Evolutionary conservation across 306 rosid genomes (phyloP), one percentile per base, ranked within the genome.

Genomic region (Citrullus colocynthis): DNA sequence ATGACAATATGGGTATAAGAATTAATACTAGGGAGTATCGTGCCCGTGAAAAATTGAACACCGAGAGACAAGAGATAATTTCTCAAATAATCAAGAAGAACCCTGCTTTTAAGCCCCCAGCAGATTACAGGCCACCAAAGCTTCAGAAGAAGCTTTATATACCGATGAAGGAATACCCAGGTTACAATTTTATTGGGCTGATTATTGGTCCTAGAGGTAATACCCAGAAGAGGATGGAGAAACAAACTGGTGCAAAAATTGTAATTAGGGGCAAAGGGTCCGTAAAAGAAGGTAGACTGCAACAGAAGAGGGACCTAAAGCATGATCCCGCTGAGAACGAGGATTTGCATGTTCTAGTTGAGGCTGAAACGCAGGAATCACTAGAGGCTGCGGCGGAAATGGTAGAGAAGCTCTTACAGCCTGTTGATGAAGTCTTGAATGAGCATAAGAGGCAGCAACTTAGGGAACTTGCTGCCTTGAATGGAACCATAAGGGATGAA

Each of bases 361-460:
- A 95, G 93, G 99, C 99, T 0, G 99, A 95, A 0, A 95, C 97
- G 0, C 92, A 61, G 73, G 97, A 95, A 6, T 83, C 99, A 0
- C 96, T 92, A 39, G 99, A 95, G 0, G 99, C 96, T n/a, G 99
- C 99, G 0, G 99, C 97, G 0, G 97, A 96, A 49, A 95, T 95
- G 99, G 99, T 95, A 77, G 97, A 92, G 91, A 95, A 95, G 89
- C 93, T 95, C 39, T 79, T 95, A 89, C 97, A 95, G 77, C 99
- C 99, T 9, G 99, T 95, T 54, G 99, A 95, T 78, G 99, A 95
- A 87, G 99, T 92, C 9, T 84, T 95, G 87, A 95, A 95, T 83
- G 97, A 95, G 87, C 99, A 95, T 67, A 95, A 95, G 86, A 92
- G 99, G 87, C 99, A 95, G 42, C 97, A 95, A 74, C 97, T 95